Evolutionary conservation across 2,329 filamentous ascomycete genomes (phyloP), one percentile per base, ranked within the genome.

Genomic region (Epichloe uncinata): DNA sequence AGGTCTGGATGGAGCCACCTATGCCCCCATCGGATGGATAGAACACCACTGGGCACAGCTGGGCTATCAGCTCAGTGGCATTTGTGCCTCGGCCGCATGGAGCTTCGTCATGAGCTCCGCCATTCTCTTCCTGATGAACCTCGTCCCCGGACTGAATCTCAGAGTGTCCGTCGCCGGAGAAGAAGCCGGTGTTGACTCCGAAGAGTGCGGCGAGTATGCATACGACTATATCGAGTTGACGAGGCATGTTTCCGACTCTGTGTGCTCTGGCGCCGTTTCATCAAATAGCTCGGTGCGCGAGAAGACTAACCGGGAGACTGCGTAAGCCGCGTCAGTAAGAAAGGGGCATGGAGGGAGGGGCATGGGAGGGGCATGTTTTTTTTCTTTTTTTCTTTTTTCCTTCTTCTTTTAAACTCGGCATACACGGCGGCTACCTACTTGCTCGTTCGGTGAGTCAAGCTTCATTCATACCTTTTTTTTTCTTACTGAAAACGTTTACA

Each of bases 151-250:
- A 26, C 73, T 87, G 34, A 80, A 81, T 57, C 78, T 87, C 46
- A 81, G 84, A 50, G 82, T 82, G 51, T 71, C 73, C 13, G 70
- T 79, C 55, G 81, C 82, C 58, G 81, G 84, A 47, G 84, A 87
- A 68, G 75, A 86, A 48, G 70, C 84, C 22, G 84, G 84, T 47
- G 69, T 81, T 33, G 85, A 89, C 60, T 84, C 88, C 60, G 77
- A 79, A 63, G 82, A 89, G 70, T 81, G 88, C 47, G 85, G 85
- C 66, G 85, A 90, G 69, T 89, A 89, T 60, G 85, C 85, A 30
- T 89, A 88, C 71, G 85, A 89, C 65, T 89, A 89, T 64, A 85
- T 89, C 58, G 85, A 89, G 76, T 62, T 80, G 45, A 73, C 72
- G 40, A 72, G 77, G 50, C 84, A 90, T 58, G 79, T 89, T 50